Conservation (phyloP, 371 early-diverging fungal genomes). For the Syncephalastrum contaminatum region DNA sequence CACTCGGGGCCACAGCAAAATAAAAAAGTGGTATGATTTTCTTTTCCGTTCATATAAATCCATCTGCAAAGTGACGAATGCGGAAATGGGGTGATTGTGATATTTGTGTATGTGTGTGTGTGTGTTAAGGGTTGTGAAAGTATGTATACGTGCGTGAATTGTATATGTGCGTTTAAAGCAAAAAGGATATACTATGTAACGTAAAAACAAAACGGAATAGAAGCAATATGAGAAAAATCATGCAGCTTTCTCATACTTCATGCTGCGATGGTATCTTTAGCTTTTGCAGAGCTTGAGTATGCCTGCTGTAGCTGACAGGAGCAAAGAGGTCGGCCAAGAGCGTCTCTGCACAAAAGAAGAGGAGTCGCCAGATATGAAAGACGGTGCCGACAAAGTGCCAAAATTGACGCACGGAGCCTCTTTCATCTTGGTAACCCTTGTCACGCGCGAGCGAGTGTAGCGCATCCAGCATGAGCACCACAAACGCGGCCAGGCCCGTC, state of each 20-base stretch:
- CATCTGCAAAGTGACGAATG: too few relatives aligned
- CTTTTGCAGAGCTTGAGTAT: too few relatives aligned
- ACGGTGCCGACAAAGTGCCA: slow-evolving; percentile 6
- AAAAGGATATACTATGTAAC: not conserved
- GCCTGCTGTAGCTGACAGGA: not conserved
- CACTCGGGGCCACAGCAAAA: too few relatives aligned
- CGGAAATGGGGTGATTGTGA: too few relatives aligned
- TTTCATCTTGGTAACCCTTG: too few relatives aligned
- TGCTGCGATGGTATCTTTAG: too few relatives aligned
- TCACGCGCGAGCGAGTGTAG: too few relatives aligned
- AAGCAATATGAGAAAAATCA: not conserved
- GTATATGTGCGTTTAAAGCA: slow-evolving; percentile 1
- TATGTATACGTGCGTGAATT: slow-evolving; percentile 3
- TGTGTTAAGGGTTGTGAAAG: not conserved
- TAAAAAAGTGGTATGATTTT: slow-evolving; percentile 24
- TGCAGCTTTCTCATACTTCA: not conserved
- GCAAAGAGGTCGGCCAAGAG: slow-evolving; percentile 19
- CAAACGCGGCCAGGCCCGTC: too few relatives aligned
- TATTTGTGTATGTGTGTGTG: not conserved
- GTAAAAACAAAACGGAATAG: not conserved
- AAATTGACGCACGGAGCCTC: not conserved
- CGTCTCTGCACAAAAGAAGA: slow-evolving; percentile 36
- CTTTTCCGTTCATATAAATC: slow-evolving; percentile 7
- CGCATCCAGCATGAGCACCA: too few relatives aligned
- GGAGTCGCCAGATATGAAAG: slow-evolving; percentile 30